Percentiles rank a stretch among this genome's conserved stretches.
These are phyloP conservation scores for Aspergillus leporis DNA, from an alignment of 495 filamentous ascomycete genomes.

Conservation along the genomic window DNA sequence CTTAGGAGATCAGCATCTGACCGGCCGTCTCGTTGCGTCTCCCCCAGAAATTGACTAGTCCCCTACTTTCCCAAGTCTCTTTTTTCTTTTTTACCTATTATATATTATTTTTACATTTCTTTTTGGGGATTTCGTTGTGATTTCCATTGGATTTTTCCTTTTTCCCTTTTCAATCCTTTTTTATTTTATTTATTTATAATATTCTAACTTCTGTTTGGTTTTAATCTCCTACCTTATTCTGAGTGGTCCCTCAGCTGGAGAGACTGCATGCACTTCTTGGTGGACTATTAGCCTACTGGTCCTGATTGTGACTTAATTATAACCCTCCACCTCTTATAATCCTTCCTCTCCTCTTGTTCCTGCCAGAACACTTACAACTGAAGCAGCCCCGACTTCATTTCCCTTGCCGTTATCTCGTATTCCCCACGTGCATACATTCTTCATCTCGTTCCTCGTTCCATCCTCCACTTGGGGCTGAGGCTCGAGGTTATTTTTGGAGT, in stretches of 20 bases:
- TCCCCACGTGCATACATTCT: constrained; percentile 28
- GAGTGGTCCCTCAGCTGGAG: constrained; percentile 3
- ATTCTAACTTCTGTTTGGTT: constrained; percentile 13
- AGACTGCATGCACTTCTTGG: constrained; percentile 12
- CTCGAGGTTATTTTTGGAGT: constrained; percentile 35
- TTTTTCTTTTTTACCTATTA: constrained; percentile 7
- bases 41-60: constrained; percentile 23
- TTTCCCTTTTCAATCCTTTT: constrained; percentile 4
- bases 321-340: constrained; percentile 14
- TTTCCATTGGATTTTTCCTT: constrained; percentile 12
- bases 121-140: constrained; percentile 13
- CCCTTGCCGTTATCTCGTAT: constrained; percentile 32
- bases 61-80: constrained; percentile 14
- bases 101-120: constrained; percentile 13
- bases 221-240: constrained; percentile 14
- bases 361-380: constrained; percentile 12
- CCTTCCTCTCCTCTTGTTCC: constrained; percentile 18
- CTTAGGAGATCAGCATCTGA: constrained; percentile 21
- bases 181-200: constrained; percentile 16
- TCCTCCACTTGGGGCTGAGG: constrained; percentile 20
- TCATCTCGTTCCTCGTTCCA: constrained; percentile 8
- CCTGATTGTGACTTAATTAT: neutral
- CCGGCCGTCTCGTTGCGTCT: constrained; percentile 22
- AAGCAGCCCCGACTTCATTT: constrained; percentile 12
- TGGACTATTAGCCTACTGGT: neutral